A percentile compares a stretch with the other conserved stretches of the same genome.
These are phyloP conservation scores for Fusarium kyushuense DNA, from an alignment of 2,329 filamentous ascomycete species.

Conservation along the genomic window DNA sequence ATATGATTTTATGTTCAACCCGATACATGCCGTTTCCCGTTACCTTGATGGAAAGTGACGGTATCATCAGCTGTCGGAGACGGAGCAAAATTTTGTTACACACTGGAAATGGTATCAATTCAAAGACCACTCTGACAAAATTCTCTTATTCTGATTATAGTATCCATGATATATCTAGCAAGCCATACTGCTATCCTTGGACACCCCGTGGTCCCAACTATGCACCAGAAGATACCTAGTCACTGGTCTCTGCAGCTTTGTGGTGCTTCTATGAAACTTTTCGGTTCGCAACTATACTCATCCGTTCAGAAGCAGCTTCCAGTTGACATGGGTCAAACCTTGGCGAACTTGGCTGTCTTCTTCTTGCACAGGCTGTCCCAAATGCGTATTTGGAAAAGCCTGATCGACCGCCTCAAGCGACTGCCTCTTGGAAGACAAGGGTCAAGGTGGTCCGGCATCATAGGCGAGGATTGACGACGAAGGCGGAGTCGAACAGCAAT, in stretches of 20 bases:
- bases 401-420: background rate
- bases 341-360: no score
- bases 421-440: background rate
- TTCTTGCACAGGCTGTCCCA: background rate
- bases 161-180: background rate
- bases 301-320: background rate
- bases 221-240: background rate
- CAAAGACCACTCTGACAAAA: background rate
- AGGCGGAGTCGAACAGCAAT: background rate
- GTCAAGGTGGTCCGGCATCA: background rate
- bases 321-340: background rate
- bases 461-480: background rate
- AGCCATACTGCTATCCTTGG: background rate
- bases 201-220: background rate
- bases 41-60: conserved; percentile 5
- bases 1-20: conserved; percentile 23
- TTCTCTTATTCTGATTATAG: background rate
- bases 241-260: background rate
- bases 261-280: background rate
- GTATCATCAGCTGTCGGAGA: conserved; percentile 2
- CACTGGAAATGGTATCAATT: conserved; percentile 1
- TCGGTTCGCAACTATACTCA: background rate
- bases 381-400: background rate
- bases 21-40: conserved; percentile 1
- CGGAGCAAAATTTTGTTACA: conserved; percentile 1